Evolutionary conservation across 1,284 basidiomycete genomes (phyloP).

Genomic region (Puccinia coronata): DNA sequence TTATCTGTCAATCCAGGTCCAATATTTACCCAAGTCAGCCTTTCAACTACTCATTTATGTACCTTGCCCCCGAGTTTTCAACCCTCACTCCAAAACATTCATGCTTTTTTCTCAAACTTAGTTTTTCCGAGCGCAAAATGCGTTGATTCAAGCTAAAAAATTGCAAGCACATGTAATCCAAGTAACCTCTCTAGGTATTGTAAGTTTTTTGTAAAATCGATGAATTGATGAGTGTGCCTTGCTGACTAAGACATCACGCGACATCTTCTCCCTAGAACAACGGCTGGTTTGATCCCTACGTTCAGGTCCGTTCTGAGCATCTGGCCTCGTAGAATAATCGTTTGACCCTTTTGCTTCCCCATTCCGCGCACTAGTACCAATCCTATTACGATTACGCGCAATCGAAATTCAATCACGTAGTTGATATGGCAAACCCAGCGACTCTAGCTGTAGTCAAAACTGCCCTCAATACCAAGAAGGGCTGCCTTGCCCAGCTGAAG

Average conservation of each 20-base stretch:
- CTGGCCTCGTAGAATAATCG: neutral
- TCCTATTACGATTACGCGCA: conserved; percentile 41
- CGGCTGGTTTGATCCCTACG: conserved; percentile 46
- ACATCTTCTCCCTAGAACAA: conserved; percentile 41
- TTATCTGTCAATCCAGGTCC: conserved; percentile 5
- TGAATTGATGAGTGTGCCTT: neutral
- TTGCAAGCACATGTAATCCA: conserved; percentile 6
- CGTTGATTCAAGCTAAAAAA: conserved; percentile 25
- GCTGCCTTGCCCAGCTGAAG: conserved; percentile 32
- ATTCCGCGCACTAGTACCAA: conserved; percentile 28
- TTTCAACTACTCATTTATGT: neutral
- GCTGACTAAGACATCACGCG: neutral
- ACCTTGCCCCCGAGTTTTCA: neutral
- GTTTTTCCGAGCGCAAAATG: conserved; percentile 43
- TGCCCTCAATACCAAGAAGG: conserved; percentile 8
- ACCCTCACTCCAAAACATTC: neutral
- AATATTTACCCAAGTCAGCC: conserved; percentile 24
- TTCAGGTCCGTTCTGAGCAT: conserved; percentile 19
- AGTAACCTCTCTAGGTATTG: conserved; percentile 39
- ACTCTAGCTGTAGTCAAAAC: conserved; percentile 25
- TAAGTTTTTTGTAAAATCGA: neutral
- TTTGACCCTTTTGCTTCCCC: neutral
- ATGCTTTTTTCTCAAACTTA: neutral
- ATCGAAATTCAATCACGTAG: conserved; percentile 33
- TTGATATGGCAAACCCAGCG: conserved; percentile 23